phyloP scores from a whole-genome alignment of 2,329 filamentous ascomycete species.

The Neonectria neomacrospora region DNA sequence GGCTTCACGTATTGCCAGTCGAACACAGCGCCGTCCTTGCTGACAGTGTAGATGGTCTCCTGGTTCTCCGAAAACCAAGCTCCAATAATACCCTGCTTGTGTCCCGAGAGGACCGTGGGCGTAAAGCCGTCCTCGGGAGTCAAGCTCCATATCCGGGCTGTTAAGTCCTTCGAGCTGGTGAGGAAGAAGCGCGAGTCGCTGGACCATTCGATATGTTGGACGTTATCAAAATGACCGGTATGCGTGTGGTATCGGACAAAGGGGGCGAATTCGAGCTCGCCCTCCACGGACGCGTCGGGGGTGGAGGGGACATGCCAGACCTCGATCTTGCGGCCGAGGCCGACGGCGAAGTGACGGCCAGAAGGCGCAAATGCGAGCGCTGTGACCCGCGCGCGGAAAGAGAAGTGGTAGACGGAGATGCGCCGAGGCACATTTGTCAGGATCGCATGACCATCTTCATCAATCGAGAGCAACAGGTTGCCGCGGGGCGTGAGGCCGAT shows the following conservation, averaged over 20 bases:
- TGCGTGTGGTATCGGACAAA: constrained; percentile 91
- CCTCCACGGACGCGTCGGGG: constrained; percentile 80
- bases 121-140: constrained; percentile 87
- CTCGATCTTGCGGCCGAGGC: constrained; percentile 86
- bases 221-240: constrained; percentile 87
- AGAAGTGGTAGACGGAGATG: constrained; percentile 92
- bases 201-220: constrained; percentile 93
- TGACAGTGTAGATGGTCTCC: constrained; percentile 95
- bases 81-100: constrained; percentile 89
- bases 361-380: constrained; percentile 91
- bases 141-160: constrained; percentile 93
- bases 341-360: constrained; percentile 90
- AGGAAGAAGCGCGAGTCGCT: constrained; percentile 96
- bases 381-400: constrained; percentile 86
- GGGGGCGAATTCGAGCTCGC: constrained; percentile 92
- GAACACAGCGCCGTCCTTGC: constrained; percentile 96
- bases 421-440: constrained; percentile 89
- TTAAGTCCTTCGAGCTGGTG: constrained; percentile 90
- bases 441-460: constrained; percentile 94
- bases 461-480: constrained; percentile 91
- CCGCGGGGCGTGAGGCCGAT: constrained; percentile 90
- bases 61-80: constrained; percentile 98
- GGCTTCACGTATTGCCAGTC: constrained; percentile 85
- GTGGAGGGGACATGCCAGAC: constrained; percentile 96
- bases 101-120: constrained; percentile 89